Conservation (phyloP, 305 asterid species). For the Fraxinus sp. region DNA sequence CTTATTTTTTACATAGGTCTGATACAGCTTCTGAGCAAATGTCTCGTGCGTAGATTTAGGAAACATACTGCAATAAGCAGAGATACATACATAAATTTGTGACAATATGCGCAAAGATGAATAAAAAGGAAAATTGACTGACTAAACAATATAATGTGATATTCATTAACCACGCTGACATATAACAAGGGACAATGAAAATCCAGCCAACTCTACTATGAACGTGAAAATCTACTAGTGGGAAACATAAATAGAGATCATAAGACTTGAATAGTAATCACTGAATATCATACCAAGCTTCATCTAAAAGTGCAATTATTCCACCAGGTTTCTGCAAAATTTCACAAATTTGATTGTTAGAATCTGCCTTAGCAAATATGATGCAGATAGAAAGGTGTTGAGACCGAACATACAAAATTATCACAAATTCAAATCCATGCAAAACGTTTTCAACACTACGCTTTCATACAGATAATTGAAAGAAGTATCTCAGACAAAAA, state of each 20-base stretch:
- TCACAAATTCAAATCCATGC: conserved; percentile 14
- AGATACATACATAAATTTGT: conserved; percentile 18
- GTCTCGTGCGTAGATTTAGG: conserved; percentile 99
- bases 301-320: conserved; percentile 95
- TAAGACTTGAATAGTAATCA: conserved; percentile 2
- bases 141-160: conserved; percentile 6
- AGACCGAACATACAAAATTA: conserved; percentile 13
- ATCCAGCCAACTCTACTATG: conserved; percentile 11
- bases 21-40: conserved; percentile 98
- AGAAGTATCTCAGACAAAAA: conserved; percentile 8
- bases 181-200: conserved; percentile 2
- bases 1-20: conserved; percentile 83
- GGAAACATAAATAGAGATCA: conserved; percentile 10
- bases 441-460: conserved; percentile 13
- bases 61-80: conserved; percentile 81
- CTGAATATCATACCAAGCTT: conserved; percentile 71
- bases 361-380: conserved; percentile 15
- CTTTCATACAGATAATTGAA: conserved; percentile 7
- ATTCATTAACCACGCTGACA: conserved; percentile 23
- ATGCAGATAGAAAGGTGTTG: conserved; percentile 9
- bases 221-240: conserved; percentile 19
- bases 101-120: conserved; percentile 11
- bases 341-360: conserved; percentile 13
- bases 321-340: conserved; percentile 99
- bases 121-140: background rate